phyloP scores from a whole-genome alignment of 164 flowering plant species.

The Tinospora cordifolia region DNA sequence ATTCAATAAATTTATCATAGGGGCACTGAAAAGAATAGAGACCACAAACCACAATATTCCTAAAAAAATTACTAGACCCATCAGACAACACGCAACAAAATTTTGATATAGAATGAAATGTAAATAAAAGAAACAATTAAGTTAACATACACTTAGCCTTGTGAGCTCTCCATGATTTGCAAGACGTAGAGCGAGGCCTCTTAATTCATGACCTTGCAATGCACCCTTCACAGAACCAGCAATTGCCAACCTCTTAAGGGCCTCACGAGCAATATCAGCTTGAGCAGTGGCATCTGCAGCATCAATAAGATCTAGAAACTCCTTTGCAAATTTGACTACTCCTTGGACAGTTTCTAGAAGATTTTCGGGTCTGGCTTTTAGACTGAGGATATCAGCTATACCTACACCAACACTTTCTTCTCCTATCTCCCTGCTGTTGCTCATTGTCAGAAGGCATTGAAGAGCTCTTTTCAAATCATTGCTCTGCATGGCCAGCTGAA shows the following conservation, averaged over 20 bases:
- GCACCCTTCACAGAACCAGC: slow-evolving; percentile 96
- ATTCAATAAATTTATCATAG: too few species aligned
- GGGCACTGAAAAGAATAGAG: neutral
- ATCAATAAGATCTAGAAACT: slow-evolving; percentile 89
- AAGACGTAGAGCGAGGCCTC: slow-evolving; percentile 85
- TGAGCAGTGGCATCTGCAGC: slow-evolving; percentile 99
- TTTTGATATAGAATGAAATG: neutral
- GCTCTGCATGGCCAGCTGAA: slow-evolving; percentile 96
- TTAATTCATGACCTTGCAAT: slow-evolving; percentile 65
- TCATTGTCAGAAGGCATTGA: slow-evolving; percentile 90
- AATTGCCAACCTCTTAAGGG: slow-evolving; percentile 86
- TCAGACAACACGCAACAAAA: neutral
- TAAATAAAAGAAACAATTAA: slow-evolving; percentile 9
- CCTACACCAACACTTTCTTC: slow-evolving; percentile 60
- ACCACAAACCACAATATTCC: neutral
- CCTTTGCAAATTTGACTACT: slow-evolving; percentile 80
- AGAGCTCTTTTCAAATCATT: slow-evolving; percentile 93
- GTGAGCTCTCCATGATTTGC: slow-evolving; percentile 98
- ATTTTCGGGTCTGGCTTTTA: slow-evolving; percentile 67
- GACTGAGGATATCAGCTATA: slow-evolving; percentile 70
- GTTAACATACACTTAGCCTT: slow-evolving; percentile 61
- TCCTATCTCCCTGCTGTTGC: slow-evolving; percentile 92
- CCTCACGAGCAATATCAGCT: slow-evolving; percentile 92
- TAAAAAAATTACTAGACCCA: neutral
- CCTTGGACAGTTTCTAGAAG: slow-evolving; percentile 89